A percentile compares a stretch with the other conserved stretches of the same genome.
Evolutionary conservation across 2,329 filamentous ascomycete genomes (phyloP).

Genomic region (Endocalyx cinctus): DNA sequence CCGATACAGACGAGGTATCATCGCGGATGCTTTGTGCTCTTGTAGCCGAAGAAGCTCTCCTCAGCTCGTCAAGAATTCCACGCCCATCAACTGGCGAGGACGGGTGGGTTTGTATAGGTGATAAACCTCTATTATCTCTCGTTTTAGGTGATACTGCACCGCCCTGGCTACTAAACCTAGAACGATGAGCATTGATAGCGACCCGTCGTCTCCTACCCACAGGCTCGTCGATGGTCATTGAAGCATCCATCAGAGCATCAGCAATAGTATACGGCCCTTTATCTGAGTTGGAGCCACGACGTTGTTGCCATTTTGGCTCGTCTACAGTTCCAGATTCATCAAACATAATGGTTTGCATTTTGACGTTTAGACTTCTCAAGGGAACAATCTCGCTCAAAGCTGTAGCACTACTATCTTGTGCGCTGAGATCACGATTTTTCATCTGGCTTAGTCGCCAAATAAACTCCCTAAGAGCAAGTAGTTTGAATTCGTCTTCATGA

Average conservation of each 20-base stretch:
- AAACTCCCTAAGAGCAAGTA: conserved; percentile 82
- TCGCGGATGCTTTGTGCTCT: conserved; percentile 23
- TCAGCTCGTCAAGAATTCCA: conserved; percentile 33
- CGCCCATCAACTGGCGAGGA: conserved; percentile 21
- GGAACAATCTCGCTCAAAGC: conserved; percentile 68
- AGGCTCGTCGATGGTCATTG: conserved; percentile 75
- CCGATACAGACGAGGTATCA: conserved; percentile 32
- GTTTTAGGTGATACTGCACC: conserved; percentile 33
- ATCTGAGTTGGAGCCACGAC: conserved; percentile 28
- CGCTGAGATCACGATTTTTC: conserved; percentile 50
- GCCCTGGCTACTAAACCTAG: conserved; percentile 35
- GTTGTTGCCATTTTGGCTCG: conserved; percentile 27
- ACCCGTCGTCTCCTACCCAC: conserved; percentile 49
- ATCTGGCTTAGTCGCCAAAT: conserved; percentile 81
- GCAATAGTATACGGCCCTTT: conserved; percentile 70
- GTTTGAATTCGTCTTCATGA: conserved; percentile 81
- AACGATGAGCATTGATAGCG: conserved; percentile 46
- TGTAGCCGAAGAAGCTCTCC: conserved; percentile 30
- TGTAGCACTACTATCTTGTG: conserved; percentile 35
- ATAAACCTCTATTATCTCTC: conserved; percentile 23
- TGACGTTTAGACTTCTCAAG: conserved; percentile 70
- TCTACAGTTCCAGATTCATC: conserved; percentile 64
- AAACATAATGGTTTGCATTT: conserved; percentile 87
- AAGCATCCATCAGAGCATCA: conserved; percentile 87
- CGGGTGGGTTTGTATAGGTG: conserved; percentile 20